Base-by-base conservation (phyloP, 352 stramenopile genomes). In the Thalassiosira exigua region DNA sequence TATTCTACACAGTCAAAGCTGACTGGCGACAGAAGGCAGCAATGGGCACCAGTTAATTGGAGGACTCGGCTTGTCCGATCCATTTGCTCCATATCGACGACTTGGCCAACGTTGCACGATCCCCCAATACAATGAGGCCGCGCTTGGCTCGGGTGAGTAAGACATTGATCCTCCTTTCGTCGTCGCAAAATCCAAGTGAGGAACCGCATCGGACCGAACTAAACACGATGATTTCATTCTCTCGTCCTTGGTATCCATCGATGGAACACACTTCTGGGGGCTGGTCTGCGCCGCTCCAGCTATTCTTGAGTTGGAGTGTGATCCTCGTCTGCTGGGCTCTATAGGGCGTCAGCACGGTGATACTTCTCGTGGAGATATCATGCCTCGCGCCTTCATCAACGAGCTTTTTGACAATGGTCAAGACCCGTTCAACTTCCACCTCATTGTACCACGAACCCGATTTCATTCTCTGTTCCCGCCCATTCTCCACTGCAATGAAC, bases 161-260 rank as follows among this genome's bases (percentile, higher is more conserved):
- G 22, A 96, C 93, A 83, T 96, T 96, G 62, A 96, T 88, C 57
- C 93, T 66, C 58, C 92, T 84, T 86, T 84, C 93, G 71, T 96
- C 92, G 0, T 56, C 68, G 4, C 95, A 79, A 68, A 96, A 96
- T 24, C 92, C 92, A n/a, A 96, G 70, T 44, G 83, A 46, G 66
- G 67, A 67, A 79, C 95, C 95, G 14, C 81, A 93, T 22, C 93
- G 82, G 44, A 99, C 97, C 36, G 96, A 96, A 4, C 96, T 99
- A 79, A 99, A 98, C 41, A 99, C 96, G 69, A 99, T 99, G 12
- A 99, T 83, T 82, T 99, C 97, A 65, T 98, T 98, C 86, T 99
- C 97, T 52, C 97, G 90, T 0, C 98, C 98, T 89, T 99, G 98
- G 81, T 98, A 99, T 0, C 95, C 96, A 89, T 99, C 97, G 14